A percentile compares a stretch with the other conserved stretches of the same genome.
Evolutionary conservation across 169 alveolate genomes (phyloP).

Genomic region (Cryptosporidium meleagridis): DNA sequence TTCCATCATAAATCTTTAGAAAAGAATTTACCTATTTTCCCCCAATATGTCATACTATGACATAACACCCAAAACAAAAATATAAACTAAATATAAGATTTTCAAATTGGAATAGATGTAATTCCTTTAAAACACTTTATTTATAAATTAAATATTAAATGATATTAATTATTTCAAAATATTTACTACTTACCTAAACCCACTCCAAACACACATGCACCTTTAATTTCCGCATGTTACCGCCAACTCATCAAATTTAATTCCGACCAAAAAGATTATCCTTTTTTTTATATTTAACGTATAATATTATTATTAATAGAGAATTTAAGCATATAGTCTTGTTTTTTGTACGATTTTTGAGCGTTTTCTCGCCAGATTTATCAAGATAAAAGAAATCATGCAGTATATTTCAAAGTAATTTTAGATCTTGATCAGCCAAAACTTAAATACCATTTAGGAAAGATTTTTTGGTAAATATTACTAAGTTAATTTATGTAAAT

Average conservation of each 20-base stretch:
- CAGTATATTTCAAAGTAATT: background rate
- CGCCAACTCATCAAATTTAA: slow-evolving; percentile 25
- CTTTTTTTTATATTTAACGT: background rate
- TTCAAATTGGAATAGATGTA: background rate
- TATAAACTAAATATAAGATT: background rate
- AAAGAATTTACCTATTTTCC: background rate
- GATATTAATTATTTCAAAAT: background rate
- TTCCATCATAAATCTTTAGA: background rate
- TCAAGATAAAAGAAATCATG: background rate
- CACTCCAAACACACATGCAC: slow-evolving; percentile 69
- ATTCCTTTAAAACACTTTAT: background rate
- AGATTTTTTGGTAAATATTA: background rate
- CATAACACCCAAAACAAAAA: background rate
- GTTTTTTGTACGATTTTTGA: background rate
- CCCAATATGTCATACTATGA: background rate
- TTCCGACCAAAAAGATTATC: background rate
- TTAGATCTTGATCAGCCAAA: background rate
- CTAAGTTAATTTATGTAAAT: no score
- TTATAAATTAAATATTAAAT: background rate
- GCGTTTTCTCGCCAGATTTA: background rate
- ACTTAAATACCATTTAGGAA: background rate
- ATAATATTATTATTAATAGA: background rate
- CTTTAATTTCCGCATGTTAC: slow-evolving; percentile 49
- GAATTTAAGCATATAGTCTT: background rate
- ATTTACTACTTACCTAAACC: background rate